Evolutionary conservation across 306 rosid species (phyloP).

Genomic region (Pyrus bretschneideri): DNA sequence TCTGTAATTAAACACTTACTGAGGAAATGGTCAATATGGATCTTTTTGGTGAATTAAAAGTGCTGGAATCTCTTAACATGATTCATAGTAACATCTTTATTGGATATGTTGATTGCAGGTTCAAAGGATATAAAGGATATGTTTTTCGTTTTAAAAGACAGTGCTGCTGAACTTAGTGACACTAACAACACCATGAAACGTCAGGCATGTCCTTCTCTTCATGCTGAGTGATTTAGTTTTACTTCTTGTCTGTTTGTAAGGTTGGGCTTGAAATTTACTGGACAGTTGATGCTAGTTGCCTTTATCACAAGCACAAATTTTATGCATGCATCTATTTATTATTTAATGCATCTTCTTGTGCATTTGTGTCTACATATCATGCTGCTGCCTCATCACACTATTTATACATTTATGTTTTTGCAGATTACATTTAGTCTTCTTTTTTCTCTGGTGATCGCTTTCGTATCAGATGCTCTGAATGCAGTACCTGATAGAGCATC

Average conservation of each 20-base stretch:
- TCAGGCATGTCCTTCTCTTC: slow-evolving; percentile 47
- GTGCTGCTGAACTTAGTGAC: slow-evolving; percentile 57
- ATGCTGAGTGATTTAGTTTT: slow-evolving; percentile 5
- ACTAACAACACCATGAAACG: slow-evolving; percentile 39
- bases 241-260: background rate
- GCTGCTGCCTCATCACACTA: slow-evolving; percentile 2
- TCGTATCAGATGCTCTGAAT: slow-evolving; percentile 83
- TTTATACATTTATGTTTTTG: slow-evolving; percentile 21
- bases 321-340: background rate
- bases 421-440: slow-evolving; percentile 90
- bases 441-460: slow-evolving; percentile 72
- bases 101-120: slow-evolving; percentile 41
- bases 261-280: slow-evolving; percentile 6
- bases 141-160: slow-evolving; percentile 63
- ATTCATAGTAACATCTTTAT: background rate
- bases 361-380: background rate
- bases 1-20: background rate
- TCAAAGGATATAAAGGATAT: slow-evolving; percentile 72
- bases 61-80: background rate
- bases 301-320: background rate
- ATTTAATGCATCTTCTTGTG: background rate
- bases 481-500: slow-evolving; percentile 84
- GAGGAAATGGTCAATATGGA: background rate
- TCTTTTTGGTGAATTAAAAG: background rate
- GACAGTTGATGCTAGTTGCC: background rate